These are phyloP conservation scores for Cystoderma amianthinum DNA, from an alignment of 768 basidiomycete species.

Conservation along the genomic window DNA sequence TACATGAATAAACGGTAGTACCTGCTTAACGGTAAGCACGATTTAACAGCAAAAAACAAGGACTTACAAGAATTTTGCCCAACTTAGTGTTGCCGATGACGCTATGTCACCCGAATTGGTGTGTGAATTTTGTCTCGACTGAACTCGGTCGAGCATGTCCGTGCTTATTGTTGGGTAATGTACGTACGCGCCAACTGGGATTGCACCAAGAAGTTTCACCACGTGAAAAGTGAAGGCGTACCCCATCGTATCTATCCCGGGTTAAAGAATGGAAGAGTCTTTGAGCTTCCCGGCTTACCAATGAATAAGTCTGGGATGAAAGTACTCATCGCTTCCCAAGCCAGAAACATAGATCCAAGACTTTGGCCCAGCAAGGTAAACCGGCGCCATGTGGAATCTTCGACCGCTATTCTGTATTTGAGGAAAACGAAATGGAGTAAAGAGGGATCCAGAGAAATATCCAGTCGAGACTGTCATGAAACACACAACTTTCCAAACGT, in stretches of 20 bases:
- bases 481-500: too few species aligned
- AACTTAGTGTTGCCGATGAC: slow-evolving; percentile 44
- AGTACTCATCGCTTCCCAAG: slow-evolving; percentile 71
- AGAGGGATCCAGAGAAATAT: slow-evolving; percentile 59
- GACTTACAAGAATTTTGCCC: slow-evolving; percentile 58
- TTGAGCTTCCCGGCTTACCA: slow-evolving; percentile 33
- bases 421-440: slow-evolving; percentile 82
- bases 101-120: slow-evolving; percentile 58
- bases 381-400: slow-evolving; percentile 78
- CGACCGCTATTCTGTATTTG: slow-evolving; percentile 59
- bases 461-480: slow-evolving; percentile 62
- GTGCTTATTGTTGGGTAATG: slow-evolving; percentile 97
- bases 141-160: slow-evolving; percentile 85
- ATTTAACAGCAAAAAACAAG: slow-evolving; percentile 5
- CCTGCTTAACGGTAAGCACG: slow-evolving; percentile 24
- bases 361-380: slow-evolving; percentile 94
- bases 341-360: slow-evolving; percentile 78
- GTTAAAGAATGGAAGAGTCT: not conserved
- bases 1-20: slow-evolving; percentile 90
- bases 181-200: slow-evolving; percentile 84
- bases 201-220: slow-evolving; percentile 51
- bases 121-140: slow-evolving; percentile 46
- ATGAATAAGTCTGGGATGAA: slow-evolving; percentile 89
- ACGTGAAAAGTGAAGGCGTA: slow-evolving; percentile 91
- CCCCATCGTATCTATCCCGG: slow-evolving; percentile 87